Percentiles rank a stretch among this genome's conserved stretches.
Conservation (phyloP, 768 basidiomycete species). For the Amanita molliuscula region DNA sequence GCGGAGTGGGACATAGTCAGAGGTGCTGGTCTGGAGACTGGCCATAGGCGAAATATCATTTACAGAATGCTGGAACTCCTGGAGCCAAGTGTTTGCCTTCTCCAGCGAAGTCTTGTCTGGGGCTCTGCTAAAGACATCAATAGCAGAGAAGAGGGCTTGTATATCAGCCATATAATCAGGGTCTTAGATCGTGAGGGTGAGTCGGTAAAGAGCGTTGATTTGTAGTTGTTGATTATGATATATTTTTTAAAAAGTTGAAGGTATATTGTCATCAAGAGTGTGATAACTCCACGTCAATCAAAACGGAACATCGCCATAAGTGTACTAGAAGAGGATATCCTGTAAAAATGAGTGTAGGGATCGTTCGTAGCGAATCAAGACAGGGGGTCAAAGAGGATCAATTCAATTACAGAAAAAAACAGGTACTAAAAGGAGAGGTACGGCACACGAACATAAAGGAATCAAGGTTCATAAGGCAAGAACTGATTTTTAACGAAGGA, state of each 20-base stretch:
- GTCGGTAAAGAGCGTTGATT: conserved; percentile 14
- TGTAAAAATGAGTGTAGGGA: conserved; percentile 43
- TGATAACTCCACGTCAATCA: conserved; percentile 32
- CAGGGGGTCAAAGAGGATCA: conserved; percentile 25
- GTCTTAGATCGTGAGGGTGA: conserved; percentile 12
- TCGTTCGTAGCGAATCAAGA: conserved; percentile 45
- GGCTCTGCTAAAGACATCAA: conserved; percentile 70
- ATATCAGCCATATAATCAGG: conserved; percentile 47
- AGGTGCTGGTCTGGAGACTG: conserved; percentile 48
- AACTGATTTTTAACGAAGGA: conserved; percentile 49
- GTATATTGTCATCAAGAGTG: conserved; percentile 35
- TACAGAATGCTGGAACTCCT: conserved; percentile 99
- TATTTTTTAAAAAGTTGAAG: conserved; percentile 17
- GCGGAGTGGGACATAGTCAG: conserved; percentile 55
- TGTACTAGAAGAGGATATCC: conserved; percentile 49
- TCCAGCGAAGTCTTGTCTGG: conserved; percentile 80
- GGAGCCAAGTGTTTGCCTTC: conserved; percentile 88
- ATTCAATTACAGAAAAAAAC: conserved; percentile 29
- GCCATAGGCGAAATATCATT: conserved; percentile 71
- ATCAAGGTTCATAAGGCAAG: conserved; percentile 16
- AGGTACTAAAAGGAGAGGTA: conserved; percentile 14
- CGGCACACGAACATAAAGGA: conserved; percentile 18
- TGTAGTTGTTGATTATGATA: conserved; percentile 24
- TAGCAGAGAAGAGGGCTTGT: conserved; percentile 62
- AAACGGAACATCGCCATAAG: conserved; percentile 29